Evolutionary conservation across 495 filamentous ascomycete genomes (phyloP), one percentile per base, ranked within the genome.

Genomic region (Penicillium bovifimosum): DNA sequence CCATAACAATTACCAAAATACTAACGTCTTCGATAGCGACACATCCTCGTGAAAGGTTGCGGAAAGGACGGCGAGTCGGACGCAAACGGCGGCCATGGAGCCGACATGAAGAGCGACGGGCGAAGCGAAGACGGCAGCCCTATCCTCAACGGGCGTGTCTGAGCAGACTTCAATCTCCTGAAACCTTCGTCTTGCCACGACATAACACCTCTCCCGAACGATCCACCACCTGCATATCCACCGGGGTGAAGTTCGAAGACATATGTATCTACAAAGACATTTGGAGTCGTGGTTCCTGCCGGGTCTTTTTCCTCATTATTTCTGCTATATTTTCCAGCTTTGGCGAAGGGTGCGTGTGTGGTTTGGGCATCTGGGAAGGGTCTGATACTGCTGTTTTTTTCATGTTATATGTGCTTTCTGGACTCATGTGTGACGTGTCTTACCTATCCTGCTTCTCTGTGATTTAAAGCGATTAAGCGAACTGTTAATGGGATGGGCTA

Each of bases 31-130:
- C 39, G 3, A n/a, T 59, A 97, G 92, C 80, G 92, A 60, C 93
- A 97, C 75, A 84, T 88, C 38, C 80, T 97, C 8, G 92, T 96
- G 56, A 97, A 96, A 70, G 90, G 90, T 24, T 96, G 93, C 63
- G 92, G 91, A 32, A 77, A 75, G 36, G 78, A 71, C 27, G 60
- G 59, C 39, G 69, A 68, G 33, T 53, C 63, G 2, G 60, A 65
- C 13, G 56, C 54, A 40, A 41, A 38, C n/a, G 41, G 50, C 26
- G 57, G 43, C 10, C 50, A 42, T 26, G 54, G 50, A 13, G 29
- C 44, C 7, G 55, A 59, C 17, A 35, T 58, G 24, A 64, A 66
- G 32, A 46, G 43, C n/a, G 60, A 63, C 33, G 54, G 53, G 17
- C 56, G 43, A 14, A 64, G 63, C 31, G 63, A 66, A 29, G 63